These are phyloP conservation scores for Monosporascus sp. DNA, from an alignment of 2,329 filamentous ascomycete genomes.

Conservation along the genomic window DNA sequence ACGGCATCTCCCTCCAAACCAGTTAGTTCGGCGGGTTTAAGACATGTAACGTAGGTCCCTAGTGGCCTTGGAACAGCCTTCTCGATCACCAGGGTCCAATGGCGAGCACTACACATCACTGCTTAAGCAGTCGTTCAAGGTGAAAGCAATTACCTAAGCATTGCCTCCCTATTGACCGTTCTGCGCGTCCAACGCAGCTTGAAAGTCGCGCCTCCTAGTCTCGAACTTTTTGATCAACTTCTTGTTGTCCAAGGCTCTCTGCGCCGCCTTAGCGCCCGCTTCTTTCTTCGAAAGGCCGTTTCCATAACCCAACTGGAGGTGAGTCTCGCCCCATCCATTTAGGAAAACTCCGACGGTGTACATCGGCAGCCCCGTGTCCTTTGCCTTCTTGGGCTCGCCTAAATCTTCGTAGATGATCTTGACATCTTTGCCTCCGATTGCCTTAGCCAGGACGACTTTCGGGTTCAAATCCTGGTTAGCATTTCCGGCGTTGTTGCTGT, in stretches of 20 bases:
- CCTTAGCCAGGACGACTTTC: slow-evolving; percentile 49
- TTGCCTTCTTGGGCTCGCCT: slow-evolving; percentile 49
- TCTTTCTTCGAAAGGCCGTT: slow-evolving; percentile 64
- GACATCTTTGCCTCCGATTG: slow-evolving; percentile 53
- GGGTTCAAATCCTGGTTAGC: slow-evolving; percentile 28
- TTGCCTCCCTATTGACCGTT: background rate
- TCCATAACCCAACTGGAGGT: slow-evolving; percentile 58
- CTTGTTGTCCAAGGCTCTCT: slow-evolving; percentile 59
- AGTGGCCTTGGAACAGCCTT: no score
- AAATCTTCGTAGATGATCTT: slow-evolving; percentile 59
- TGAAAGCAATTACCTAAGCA: no score
- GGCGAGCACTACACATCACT: no score
- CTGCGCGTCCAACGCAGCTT: slow-evolving; percentile 22
- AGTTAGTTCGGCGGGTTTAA: no score
- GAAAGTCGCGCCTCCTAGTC: slow-evolving; percentile 42
- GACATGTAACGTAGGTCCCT: no score
- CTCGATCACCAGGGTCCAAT: no score
- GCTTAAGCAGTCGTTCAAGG: no score
- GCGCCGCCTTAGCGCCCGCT: slow-evolving; percentile 63
- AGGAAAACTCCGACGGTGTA: slow-evolving; percentile 62
- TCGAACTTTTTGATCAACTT: slow-evolving; percentile 52
- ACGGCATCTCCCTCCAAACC: no score
- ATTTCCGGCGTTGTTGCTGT: slow-evolving; percentile 1
- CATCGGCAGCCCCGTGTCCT: slow-evolving; percentile 47
- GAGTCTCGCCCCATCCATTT: slow-evolving; percentile 63